phyloP scores from a whole-genome alignment of 306 rosid genomes.

The Gillenia trifoliata region DNA sequence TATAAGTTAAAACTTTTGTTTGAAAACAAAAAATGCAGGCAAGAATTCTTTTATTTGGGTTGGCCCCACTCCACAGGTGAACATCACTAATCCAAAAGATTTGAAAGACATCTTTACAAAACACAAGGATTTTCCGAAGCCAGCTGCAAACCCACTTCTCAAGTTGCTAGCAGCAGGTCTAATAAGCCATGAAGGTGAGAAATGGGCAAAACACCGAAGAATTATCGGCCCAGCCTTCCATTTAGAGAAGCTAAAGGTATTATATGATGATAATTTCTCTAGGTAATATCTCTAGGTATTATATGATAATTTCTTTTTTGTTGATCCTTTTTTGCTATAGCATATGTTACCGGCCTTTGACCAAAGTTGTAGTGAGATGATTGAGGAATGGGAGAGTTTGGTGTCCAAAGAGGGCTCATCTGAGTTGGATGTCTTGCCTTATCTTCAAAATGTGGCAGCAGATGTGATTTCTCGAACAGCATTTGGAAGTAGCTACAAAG shows the following conservation, averaged over 20 bases:
- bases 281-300: too few species aligned
- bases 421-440: slow-evolving; percentile 26
- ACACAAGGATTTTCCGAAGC: neutral
- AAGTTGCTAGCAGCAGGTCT: neutral
- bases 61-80: slow-evolving; percentile 39
- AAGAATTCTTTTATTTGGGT: slow-evolving; percentile 37
- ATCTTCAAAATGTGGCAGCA: neutral
- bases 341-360: slow-evolving; percentile 19
- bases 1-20: too few species aligned
- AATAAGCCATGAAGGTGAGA: neutral
- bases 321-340: neutral
- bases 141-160: neutral
- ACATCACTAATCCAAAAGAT: slow-evolving; percentile 33
- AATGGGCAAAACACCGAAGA: slow-evolving; percentile 28
- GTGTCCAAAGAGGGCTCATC: neutral
- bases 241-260: slow-evolving; percentile 25
- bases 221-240: slow-evolving; percentile 31
- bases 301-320: neutral
- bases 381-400: slow-evolving; percentile 18
- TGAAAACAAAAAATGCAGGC: neutral
- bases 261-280: too few species aligned
- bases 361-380: slow-evolving; percentile 15
- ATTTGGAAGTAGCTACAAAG: slow-evolving; percentile 47
- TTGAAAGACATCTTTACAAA: slow-evolving; percentile 37
- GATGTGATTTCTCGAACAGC: slow-evolving; percentile 40